Conservation (phyloP, 2,329 filamentous ascomycete genomes). For the Microascus cirrosus region DNA sequence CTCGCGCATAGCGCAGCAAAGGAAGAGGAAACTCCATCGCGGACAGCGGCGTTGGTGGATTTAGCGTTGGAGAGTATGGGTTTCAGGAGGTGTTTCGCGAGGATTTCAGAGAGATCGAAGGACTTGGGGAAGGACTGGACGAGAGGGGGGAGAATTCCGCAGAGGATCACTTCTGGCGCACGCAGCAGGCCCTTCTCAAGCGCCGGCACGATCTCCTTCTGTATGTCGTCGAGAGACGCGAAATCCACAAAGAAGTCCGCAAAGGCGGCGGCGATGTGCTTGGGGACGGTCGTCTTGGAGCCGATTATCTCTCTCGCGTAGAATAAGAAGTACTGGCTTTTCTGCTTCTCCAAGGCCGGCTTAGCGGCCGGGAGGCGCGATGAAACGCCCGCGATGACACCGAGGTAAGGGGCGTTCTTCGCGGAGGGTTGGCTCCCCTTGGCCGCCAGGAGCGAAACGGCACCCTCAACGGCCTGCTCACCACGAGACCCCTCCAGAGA, state of each 20-base stretch:
- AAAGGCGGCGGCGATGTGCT: slow-evolving; percentile 62
- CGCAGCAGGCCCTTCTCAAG: slow-evolving; percentile 83
- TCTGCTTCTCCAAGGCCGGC: slow-evolving; percentile 49
- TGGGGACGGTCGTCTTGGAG: slow-evolving; percentile 60
- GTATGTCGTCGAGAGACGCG: slow-evolving; percentile 61
- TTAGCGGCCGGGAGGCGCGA: slow-evolving; percentile 57
- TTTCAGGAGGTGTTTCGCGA: slow-evolving; percentile 67
- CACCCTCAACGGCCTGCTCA: slow-evolving; percentile 48
- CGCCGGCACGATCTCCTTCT: slow-evolving; percentile 64
- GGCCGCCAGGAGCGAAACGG: slow-evolving; percentile 55
- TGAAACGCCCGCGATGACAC: slow-evolving; percentile 79
- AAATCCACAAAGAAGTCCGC: slow-evolving; percentile 76
- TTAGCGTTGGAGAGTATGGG: slow-evolving; percentile 83
- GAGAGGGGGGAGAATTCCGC: slow-evolving; percentile 65
- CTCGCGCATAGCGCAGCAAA: slow-evolving; percentile 60
- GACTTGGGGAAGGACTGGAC: slow-evolving; percentile 55
- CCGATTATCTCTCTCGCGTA: slow-evolving; percentile 78
- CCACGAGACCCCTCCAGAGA: slow-evolving; percentile 42
- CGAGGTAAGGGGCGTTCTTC: slow-evolving; percentile 68
- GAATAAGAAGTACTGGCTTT: slow-evolving; percentile 66
- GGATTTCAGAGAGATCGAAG: slow-evolving; percentile 67
- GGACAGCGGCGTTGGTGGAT: slow-evolving; percentile 71
- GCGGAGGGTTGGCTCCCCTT: slow-evolving; percentile 55
- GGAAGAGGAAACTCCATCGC: slow-evolving; percentile 62
- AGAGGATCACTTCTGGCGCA: slow-evolving; percentile 80